Evolutionary conservation across 139 green algal species (phyloP).

Genomic region (Raphidocelis subcapitata): DNA sequence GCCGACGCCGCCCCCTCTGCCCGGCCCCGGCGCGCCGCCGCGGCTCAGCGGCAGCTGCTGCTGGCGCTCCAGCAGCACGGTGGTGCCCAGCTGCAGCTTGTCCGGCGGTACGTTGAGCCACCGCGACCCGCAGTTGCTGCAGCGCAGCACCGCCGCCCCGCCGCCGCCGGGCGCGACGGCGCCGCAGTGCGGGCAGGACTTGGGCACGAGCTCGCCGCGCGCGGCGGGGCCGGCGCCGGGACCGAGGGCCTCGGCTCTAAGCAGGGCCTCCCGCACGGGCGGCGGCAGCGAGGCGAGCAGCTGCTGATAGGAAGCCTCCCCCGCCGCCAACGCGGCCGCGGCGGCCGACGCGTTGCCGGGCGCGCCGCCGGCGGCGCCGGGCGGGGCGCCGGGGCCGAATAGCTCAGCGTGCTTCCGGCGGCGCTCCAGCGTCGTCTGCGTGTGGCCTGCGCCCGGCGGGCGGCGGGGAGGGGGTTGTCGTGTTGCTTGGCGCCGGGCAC

Average conservation of each 20-base stretch:
- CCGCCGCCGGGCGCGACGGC: neutral
- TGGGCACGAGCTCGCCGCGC: neutral
- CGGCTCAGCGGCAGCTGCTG: slow-evolving; percentile 11
- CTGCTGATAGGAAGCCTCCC: neutral
- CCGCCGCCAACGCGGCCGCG: no score
- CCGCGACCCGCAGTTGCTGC: slow-evolving; percentile 36
- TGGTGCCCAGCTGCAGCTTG: slow-evolving; percentile 51
- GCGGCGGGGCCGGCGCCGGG: no score
- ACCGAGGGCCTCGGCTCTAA: no score
- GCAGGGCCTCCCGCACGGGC: no score
- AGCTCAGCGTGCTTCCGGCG: slow-evolving; percentile 27
- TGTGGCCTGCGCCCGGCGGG: slow-evolving; percentile 14
- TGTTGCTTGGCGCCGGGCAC: neutral
- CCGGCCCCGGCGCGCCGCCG: neutral
- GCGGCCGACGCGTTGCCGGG: neutral
- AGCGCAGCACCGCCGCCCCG: slow-evolving; percentile 31
- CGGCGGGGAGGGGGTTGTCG: neutral
- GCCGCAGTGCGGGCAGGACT: slow-evolving; percentile 52
- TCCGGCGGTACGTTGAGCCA: slow-evolving; percentile 56
- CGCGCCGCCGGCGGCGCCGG: neutral
- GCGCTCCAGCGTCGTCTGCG: slow-evolving; percentile 25
- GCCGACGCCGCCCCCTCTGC: neutral
- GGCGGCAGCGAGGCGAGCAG: neutral
- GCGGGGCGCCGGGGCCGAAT: slow-evolving; percentile 2
- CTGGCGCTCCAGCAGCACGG: slow-evolving; percentile 25